phyloP scores from a whole-genome alignment of 2,329 filamentous ascomycete genomes.

The Byssothecium circinans region DNA sequence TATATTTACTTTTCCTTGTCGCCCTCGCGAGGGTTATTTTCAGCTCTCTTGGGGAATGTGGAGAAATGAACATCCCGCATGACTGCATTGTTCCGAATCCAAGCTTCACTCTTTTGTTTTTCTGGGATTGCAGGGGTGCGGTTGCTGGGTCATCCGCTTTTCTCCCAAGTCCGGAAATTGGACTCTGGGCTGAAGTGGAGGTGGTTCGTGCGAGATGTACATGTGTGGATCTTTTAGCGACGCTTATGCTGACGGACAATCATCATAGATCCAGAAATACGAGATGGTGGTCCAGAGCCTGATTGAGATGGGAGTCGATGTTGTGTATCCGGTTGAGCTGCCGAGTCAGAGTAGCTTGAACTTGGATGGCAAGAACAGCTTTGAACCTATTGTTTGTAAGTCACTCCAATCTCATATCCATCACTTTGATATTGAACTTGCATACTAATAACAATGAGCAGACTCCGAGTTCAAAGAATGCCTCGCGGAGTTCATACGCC shows the following conservation, averaged over 20 bases:
- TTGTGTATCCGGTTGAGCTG: conserved; percentile 40
- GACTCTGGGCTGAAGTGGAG: background rate
- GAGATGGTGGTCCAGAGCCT: conserved; percentile 39
- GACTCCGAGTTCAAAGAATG: conserved; percentile 41
- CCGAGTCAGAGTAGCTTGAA: conserved; percentile 34
- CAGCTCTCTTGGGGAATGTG: background rate
- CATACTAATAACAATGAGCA: conserved; percentile 8
- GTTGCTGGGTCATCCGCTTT: background rate
- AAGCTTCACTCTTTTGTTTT: background rate
- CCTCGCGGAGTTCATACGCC: conserved; percentile 36
- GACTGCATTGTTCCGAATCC: background rate
- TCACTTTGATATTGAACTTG: background rate
- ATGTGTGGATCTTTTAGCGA: no score
- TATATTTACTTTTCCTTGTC: background rate
- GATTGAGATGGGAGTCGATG: conserved; percentile 40
- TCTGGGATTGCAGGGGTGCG: background rate
- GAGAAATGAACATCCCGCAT: background rate
- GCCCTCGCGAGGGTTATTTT: background rate
- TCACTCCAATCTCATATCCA: background rate
- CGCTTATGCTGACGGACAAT: background rate
- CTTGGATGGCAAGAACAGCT: conserved; percentile 36
- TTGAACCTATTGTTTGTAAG: conserved; percentile 43
- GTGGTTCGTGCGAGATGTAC: background rate
- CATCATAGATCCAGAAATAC: conserved; percentile 37
- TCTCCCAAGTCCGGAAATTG: conserved; percentile 1